These are phyloP conservation scores for Arachis stenosperma DNA, from an alignment of 306 rosid genomes.

Conservation along the genomic window DNA sequence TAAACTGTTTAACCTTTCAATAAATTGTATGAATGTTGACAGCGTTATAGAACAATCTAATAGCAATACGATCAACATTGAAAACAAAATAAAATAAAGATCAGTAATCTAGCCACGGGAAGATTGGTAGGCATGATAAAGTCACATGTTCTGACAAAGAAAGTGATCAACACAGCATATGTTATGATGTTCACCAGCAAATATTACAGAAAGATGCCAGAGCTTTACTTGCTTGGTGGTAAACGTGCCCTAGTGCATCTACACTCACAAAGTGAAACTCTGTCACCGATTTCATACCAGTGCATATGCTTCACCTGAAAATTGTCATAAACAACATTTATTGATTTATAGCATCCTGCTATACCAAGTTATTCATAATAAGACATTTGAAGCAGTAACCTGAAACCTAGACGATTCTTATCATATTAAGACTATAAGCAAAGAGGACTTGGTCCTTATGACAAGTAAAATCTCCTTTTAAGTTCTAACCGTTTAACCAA, in stretches of 20 bases:
- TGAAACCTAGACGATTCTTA: constrained; percentile 34
- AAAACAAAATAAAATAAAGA: background rate
- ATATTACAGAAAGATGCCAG: constrained; percentile 25
- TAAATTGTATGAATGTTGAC: background rate
- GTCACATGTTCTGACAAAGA: constrained; percentile 33
- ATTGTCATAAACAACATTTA: constrained; percentile 19
- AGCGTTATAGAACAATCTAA: constrained; percentile 16
- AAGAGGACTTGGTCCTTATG: constrained; percentile 1
- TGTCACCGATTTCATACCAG: constrained; percentile 75
- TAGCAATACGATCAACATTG: constrained; percentile 32
- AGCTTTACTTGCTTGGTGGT: constrained; percentile 93
- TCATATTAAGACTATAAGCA: constrained; percentile 3
- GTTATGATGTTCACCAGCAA: constrained; percentile 17
- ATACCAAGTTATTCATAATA: constrained; percentile 27
- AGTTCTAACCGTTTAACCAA: constrained; percentile 23
- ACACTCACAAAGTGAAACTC: constrained; percentile 87
- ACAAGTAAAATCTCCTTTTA: constrained; percentile 22
- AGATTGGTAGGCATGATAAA: constrained; percentile 24
- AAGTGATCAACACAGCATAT: constrained; percentile 26
- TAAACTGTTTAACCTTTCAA: constrained; percentile 18
- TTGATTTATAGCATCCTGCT: constrained; percentile 26
- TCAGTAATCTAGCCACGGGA: constrained; percentile 20
- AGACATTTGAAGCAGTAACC: constrained; percentile 17
- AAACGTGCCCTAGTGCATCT: constrained; percentile 91
- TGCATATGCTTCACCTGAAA: constrained; percentile 96